Evolutionary conservation across 768 basidiomycete species (phyloP), one percentile per base, ranked within the genome.

Genomic region (Amanita pallidorosea): DNA sequence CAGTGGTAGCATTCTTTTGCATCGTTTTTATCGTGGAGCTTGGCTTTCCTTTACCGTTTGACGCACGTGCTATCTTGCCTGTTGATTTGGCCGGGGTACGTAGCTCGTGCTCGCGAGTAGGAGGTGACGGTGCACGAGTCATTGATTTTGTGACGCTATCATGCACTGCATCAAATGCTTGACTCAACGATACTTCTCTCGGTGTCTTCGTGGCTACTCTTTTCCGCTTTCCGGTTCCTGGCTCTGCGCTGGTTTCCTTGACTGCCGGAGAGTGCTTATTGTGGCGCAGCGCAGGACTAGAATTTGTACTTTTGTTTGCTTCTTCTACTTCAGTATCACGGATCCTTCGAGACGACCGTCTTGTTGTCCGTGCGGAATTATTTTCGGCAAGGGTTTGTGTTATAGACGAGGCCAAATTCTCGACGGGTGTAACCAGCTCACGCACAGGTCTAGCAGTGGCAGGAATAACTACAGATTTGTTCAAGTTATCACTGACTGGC

Each of bases 141-240:
- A 18, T 23, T 47, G 49, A 27, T 23, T 42, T 42, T 33, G 61
- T 64, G 49, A 42, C 42, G 15, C 29, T 42, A 13, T 31, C n/a
- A 18, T 33, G 27, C 9, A 49, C 20, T 20, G 13, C 40, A 12
- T 49, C 40, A 12, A 27, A 22, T 9, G 42, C 40, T 22, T 49
- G 49, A 34, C 12, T 41, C 20, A 49, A 41, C 20, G 49, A 49
- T 11, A 48, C 20, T 25, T 42, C 42, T 29, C 31, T 49, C 12
- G 35, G 47, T 12, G 34, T 41, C 29, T 49, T 49, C 25, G 40
- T 37, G 4, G 25, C 15, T 5, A 7, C 5, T 12, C 17, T 31
- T 15, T 31, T 42, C 15, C 20, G 31, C 29, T 34, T 49, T 22
- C 22, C 17, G 27, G 11, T 31, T 13, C 6, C 29, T 31, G 11